A percentile compares a stretch with the other conserved stretches of the same genome.
phyloP scores from a whole-genome alignment of 305 asterid species.

The Rubia peregrina region DNA sequence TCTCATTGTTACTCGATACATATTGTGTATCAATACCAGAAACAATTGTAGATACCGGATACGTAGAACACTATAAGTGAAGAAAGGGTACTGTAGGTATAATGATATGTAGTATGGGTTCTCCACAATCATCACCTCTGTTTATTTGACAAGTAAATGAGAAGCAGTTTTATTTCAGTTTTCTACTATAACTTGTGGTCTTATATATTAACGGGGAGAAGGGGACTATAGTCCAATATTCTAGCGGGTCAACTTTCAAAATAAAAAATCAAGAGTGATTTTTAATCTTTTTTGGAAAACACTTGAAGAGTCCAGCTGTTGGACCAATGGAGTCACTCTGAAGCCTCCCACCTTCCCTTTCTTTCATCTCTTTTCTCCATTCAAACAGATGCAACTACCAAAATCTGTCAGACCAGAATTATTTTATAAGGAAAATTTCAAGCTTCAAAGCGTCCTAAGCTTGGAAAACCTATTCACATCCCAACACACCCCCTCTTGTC shows the following conservation, averaged over 20 bases:
- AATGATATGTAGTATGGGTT: neutral
- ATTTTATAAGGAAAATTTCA: neutral
- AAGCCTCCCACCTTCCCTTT: too few species aligned
- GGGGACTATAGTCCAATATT: too few species aligned
- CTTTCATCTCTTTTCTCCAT: neutral
- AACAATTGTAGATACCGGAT: neutral
- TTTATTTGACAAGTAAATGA: too few species aligned
- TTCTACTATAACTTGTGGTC: too few species aligned
- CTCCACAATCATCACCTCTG: neutral
- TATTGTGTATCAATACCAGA: neutral
- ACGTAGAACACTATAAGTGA: neutral
- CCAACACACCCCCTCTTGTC: neutral
- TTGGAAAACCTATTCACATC: neutral
- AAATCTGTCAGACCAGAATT: neutral
- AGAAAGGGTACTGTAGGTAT: neutral
- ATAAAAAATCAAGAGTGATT: too few species aligned
- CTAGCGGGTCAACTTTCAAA: too few species aligned
- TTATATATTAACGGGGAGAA: too few species aligned
- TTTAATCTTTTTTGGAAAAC: too few species aligned
- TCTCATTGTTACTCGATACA: neutral
- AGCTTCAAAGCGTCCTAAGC: neutral
- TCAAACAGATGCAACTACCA: neutral
- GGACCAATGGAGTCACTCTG: too few species aligned
- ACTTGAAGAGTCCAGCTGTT: too few species aligned
- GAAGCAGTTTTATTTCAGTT: neutral